Conservation (phyloP, 169 alveolate species). For the Plasmodium gallinaceum region DNA sequence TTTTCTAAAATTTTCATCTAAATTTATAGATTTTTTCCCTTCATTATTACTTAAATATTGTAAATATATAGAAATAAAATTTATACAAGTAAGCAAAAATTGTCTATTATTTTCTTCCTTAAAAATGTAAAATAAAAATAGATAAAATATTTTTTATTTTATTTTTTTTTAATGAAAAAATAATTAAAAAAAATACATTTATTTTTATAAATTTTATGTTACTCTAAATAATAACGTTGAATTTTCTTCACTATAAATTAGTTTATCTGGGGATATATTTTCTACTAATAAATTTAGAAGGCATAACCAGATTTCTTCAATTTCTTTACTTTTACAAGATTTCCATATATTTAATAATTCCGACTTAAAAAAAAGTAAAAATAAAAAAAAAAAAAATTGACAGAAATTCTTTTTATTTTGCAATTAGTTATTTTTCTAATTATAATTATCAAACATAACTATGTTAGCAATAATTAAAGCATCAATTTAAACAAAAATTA, state of each 20-base stretch:
- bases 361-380: slow-evolving; percentile 7
- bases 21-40: slow-evolving; percentile 11
- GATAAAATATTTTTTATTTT: background rate
- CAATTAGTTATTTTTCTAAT: too few relatives aligned
- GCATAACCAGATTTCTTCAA: slow-evolving; percentile 31
- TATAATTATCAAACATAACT: too few relatives aligned
- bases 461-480: too few relatives aligned
- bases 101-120: slow-evolving; percentile 70
- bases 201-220: background rate
- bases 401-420: too few relatives aligned
- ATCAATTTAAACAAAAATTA: background rate
- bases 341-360: slow-evolving; percentile 8
- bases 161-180: too few relatives aligned
- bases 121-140: background rate
- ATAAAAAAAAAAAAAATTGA: background rate
- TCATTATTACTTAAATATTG: slow-evolving; percentile 31
- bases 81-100: slow-evolving; percentile 19
- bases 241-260: slow-evolving; percentile 38
- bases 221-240: slow-evolving; percentile 43
- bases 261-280: slow-evolving; percentile 21
- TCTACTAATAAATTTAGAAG: slow-evolving; percentile 34
- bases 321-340: slow-evolving; percentile 41
- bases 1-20: slow-evolving; percentile 19
- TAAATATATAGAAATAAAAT: slow-evolving; percentile 41
- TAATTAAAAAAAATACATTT: too few relatives aligned